Base-by-base conservation (phyloP, 306 rosid species). In the Vicia villosa region DNA sequence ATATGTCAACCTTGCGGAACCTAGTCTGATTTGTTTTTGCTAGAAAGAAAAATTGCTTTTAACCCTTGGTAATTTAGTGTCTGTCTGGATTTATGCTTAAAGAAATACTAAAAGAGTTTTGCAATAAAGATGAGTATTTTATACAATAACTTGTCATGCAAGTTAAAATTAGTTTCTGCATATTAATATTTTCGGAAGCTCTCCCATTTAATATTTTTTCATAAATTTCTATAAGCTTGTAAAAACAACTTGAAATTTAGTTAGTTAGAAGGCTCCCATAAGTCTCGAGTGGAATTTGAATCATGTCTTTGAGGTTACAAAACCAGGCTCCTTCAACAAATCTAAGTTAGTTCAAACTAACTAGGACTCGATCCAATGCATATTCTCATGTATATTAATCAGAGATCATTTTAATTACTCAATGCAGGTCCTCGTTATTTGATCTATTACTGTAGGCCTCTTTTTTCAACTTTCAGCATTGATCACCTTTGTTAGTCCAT, bases 381-480 rank as follows among this genome's bases (percentile, higher is more conserved):
- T 76, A 51, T 69, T 32, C 57, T 36, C 28, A 56, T 56, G 30
- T 42, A 38, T 46, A 10, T 47, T 15, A 46, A 34, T 47, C 1
- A 34, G 30, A 34, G 46, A 43, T 77, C 47, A 73, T 65, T 67
- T 30, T 56, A 51, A 63, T 49, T 37, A 21, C 68, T 81, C 6
- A 12, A 36, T 32, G 76, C 81, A 79, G 86, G 74, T 47, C 34
- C 63, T 66, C 28, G 45, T 51, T 74, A 38, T 55, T 54, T 62
- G 81, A 74, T 54, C 43, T 17, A 38, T 30, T 66, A 21, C 66
- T 61, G 24, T 63, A 62, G 56, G 66, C 76, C 42, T 43, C 78
- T 5, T 52, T 66, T 54, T 55, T 32, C 50, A 24, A 64, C 49
- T 12, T 56, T 73, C 63, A 64, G 69, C 63, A 6, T 73, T 32